Base-by-base conservation (phyloP, 73 alveolate genomes). In the Durusdinium trenchii region DNA sequence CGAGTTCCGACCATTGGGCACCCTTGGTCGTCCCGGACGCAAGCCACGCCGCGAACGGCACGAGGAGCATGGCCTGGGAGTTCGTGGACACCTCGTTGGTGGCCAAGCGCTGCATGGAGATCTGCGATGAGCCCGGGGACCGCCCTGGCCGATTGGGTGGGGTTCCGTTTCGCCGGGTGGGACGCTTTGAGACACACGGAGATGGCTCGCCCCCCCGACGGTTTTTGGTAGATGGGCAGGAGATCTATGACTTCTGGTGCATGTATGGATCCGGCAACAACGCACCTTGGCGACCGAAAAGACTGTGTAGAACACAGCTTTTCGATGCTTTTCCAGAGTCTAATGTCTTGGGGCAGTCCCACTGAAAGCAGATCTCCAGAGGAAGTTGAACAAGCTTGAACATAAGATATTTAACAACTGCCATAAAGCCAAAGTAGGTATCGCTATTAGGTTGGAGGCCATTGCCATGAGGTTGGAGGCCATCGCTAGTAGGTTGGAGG, bases 41-140 rank as follows among this genome's bases (percentile, higher is more conserved):
- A n/a, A n/a, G n/a, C n/a, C n/a, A n/a, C n/a, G n/a, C n/a, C n/a
- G n/a, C n/a, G n/a, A n/a, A n/a, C n/a, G n/a, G n/a, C n/a, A n/a
- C 69, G 84, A 87, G 95, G 95, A n/a, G 57, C 48, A 60, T 51
- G 78, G 28, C 89, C 89, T 91, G 98, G 98, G 98, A 91, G 60
- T 91, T 91, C 76, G 85, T 91, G 78, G 98, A 91, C 78, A 69
- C 89, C 46, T 38, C 98, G 23, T 45, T 52, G 64, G 47, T 91
- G 60, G 98, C 75, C 61, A 26, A 91, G 54, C 98, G 98, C 76
- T 91, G 98, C 76, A 52, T 40, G 23, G 54, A 47, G 30, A 75
- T 91, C n/a, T 91, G 98, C 35, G 83, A 36, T 57, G 89, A 91
- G 45, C 61, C 98, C 36, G 89, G 96, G 50, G 45, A 69, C 36